phyloP scores from a whole-genome alignment of 2,329 filamentous ascomycete genomes.

The Colletotrichum melonis region DNA sequence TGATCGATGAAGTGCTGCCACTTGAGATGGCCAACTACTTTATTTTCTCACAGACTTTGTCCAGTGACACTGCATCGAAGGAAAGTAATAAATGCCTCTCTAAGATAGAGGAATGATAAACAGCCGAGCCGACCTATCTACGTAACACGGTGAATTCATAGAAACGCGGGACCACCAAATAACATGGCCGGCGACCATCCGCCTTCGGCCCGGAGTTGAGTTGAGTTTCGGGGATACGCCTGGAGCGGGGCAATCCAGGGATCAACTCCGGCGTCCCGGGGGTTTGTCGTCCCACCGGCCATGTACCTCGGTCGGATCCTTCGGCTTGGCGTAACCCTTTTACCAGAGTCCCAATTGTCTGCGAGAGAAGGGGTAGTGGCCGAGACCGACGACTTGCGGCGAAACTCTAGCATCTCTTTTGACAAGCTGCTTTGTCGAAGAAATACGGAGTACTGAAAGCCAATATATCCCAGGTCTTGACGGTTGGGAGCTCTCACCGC shows the following conservation, averaged over 20 bases:
- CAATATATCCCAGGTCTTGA: not conserved
- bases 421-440: not conserved
- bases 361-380: too few species aligned
- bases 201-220: not conserved
- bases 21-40: too few species aligned
- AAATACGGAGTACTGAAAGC: not conserved
- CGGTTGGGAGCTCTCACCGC: not conserved
- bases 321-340: not conserved
- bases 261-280: not conserved
- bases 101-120: too few species aligned
- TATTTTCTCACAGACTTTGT: too few species aligned
- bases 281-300: not conserved
- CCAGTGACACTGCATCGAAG: too few species aligned
- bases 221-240: not conserved
- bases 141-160: not conserved
- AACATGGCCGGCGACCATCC: not conserved
- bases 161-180: not conserved
- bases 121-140: too few species aligned
- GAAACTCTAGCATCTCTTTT: not conserved
- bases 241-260: not conserved
- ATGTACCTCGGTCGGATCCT: constrained; percentile 14
- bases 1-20: too few species aligned
- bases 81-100: too few species aligned
- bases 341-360: not conserved
- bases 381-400: not conserved